phyloP scores from a whole-genome alignment of 2,329 filamentous ascomycete species.

The Aspergillus floridensis region DNA sequence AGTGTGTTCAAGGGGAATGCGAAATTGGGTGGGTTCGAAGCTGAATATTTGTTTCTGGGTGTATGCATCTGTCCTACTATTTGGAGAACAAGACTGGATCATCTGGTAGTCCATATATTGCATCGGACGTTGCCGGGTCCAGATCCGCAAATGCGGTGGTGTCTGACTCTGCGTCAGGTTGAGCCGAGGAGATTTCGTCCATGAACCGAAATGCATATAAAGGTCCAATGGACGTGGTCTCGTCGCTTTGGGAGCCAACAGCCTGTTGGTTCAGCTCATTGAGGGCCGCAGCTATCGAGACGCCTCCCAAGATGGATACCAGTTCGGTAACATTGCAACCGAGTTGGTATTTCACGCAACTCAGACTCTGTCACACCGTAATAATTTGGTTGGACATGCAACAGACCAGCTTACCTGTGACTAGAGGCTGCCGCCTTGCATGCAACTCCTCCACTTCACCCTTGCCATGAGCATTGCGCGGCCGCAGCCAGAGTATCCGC shows the following conservation, averaged over 20 bases:
- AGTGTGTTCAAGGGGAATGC: too few relatives aligned
- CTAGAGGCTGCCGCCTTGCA: slow-evolving; percentile 1
- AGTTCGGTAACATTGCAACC: neutral
- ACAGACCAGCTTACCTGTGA: neutral
- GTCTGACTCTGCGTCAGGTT: too few relatives aligned
- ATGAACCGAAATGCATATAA: slow-evolving; percentile 1
- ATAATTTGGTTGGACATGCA: too few relatives aligned
- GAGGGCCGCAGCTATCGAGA: neutral
- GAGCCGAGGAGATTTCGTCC: too few relatives aligned
- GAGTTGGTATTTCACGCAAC: neutral
- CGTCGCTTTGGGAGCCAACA: neutral
- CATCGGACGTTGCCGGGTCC: too few relatives aligned
- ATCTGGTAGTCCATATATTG: too few relatives aligned
- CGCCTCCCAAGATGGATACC: neutral
- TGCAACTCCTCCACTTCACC: neutral
- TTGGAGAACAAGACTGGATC: too few relatives aligned
- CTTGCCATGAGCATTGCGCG: neutral
- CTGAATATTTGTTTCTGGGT: too few relatives aligned
- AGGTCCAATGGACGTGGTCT: neutral
- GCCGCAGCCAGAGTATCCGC: slow-evolving; percentile 6
- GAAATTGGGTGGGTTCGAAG: too few relatives aligned
- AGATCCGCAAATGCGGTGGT: too few relatives aligned
- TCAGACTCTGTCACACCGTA: neutral
- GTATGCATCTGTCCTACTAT: too few relatives aligned
- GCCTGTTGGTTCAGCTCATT: slow-evolving; percentile 1